Evolutionary conservation across 2,329 filamentous ascomycete species (phyloP).

Genomic region (Aspergillus sp.): DNA sequence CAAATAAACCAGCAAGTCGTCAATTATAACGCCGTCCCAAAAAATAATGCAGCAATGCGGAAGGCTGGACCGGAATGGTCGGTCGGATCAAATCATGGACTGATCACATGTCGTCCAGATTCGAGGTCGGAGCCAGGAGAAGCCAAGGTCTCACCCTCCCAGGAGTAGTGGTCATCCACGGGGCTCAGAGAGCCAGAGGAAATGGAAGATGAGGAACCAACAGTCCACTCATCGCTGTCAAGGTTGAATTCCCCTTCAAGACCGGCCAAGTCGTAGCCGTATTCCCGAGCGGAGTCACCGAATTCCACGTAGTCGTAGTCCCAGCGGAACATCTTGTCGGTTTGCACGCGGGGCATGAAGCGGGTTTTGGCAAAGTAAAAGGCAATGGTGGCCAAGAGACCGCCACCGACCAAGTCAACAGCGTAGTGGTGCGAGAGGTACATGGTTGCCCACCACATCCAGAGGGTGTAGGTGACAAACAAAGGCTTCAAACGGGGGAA

Average conservation of each 20-base stretch:
- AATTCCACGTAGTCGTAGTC: conserved; percentile 91
- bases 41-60: conserved; percentile 26
- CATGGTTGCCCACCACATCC: conserved; percentile 99
- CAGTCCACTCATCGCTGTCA: conserved; percentile 85
- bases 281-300: conserved; percentile 57
- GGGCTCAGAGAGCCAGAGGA: conserved; percentile 62
- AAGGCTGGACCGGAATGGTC: conserved; percentile 1
- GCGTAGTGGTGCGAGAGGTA: conserved; percentile 97
- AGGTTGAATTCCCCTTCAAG: conserved; percentile 54
- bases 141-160: conserved; percentile 37
- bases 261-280: conserved; percentile 53
- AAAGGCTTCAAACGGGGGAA: conserved; percentile 78
- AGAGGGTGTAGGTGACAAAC: conserved; percentile 79
- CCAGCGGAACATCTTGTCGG: conserved; percentile 84
- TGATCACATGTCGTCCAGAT: conserved; percentile 29
- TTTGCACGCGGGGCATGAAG: conserved; percentile 76
- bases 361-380: conserved; percentile 79
- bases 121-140: conserved; percentile 35
- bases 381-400: conserved; percentile 68
- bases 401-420: conserved; percentile 84
- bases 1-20: conserved; percentile 34
- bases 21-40: conserved; percentile 31
- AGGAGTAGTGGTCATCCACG: conserved; percentile 53
- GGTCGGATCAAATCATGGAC: conserved; percentile 11
- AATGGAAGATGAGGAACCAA: conserved; percentile 74